These are phyloP conservation scores for Trametopsis cervina DNA, from an alignment of 768 basidiomycete genomes.

Conservation along the genomic window DNA sequence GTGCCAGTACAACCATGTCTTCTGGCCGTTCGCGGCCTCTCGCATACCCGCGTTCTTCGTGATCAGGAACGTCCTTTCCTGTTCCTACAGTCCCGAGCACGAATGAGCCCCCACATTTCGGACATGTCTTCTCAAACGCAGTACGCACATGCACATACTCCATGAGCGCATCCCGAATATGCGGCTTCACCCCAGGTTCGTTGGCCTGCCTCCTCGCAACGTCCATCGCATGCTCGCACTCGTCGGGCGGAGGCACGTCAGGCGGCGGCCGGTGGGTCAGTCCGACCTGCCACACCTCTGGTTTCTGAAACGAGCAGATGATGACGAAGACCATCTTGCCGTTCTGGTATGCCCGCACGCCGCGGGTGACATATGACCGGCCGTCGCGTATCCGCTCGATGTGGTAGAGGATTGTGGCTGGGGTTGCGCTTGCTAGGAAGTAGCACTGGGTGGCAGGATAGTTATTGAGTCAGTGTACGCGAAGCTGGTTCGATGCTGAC, in stretches of 20 bases:
- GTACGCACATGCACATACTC: constrained; percentile 7
- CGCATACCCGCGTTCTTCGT: constrained; percentile 48
- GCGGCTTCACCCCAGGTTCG: constrained; percentile 19
- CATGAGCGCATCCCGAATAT: constrained; percentile 20
- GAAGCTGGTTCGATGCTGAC: no score
- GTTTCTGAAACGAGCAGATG: constrained; percentile 76
- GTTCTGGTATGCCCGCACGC: constrained; percentile 37
- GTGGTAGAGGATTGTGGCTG: constrained; percentile 70
- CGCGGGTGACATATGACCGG: constrained; percentile 61
- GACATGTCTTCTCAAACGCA: background rate
- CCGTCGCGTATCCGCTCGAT: constrained; percentile 75
- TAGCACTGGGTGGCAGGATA: constrained; percentile 51
- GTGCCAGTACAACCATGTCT: constrained; percentile 73
- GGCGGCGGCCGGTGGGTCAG: constrained; percentile 65
- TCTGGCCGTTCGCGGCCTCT: constrained; percentile 37
- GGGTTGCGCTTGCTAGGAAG: constrained; percentile 70
- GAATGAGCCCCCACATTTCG: background rate
- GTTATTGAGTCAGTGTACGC: no score
- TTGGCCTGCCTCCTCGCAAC: constrained; percentile 22
- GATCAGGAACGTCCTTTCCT: constrained; percentile 60
- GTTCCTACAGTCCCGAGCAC: constrained; percentile 57
- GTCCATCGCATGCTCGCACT: constrained; percentile 55
- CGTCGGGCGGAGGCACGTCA: constrained; percentile 47
- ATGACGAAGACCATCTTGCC: constrained; percentile 54
- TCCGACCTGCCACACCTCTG: constrained; percentile 68